phyloP scores from a whole-genome alignment of 2,329 filamentous ascomycete genomes.

The Aspergillus pseudoterreus region DNA sequence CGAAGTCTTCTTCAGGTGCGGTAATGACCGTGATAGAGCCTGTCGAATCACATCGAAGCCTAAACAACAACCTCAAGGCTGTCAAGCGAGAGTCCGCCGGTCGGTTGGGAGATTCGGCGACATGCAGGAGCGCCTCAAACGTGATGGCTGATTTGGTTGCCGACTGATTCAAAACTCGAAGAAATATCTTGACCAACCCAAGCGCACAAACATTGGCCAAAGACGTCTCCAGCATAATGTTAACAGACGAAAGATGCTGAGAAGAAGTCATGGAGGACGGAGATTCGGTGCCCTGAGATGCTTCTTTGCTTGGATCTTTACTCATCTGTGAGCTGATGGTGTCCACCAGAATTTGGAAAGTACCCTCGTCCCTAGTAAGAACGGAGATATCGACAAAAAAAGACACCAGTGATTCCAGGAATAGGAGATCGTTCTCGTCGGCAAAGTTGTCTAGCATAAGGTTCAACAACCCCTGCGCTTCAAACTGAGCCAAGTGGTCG shows the following conservation, averaged over 20 bases:
- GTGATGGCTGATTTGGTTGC: conserved; percentile 61
- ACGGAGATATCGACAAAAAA: conserved; percentile 35
- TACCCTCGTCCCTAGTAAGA: conserved; percentile 24
- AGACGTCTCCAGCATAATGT: conserved; percentile 27
- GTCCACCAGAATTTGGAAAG: conserved; percentile 31
- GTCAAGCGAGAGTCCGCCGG: conserved; percentile 69
- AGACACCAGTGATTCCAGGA: conserved; percentile 37
- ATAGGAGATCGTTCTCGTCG: conserved; percentile 35
- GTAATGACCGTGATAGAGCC: conserved; percentile 70
- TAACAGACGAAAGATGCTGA: conserved; percentile 29
- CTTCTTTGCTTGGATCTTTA: conserved; percentile 29
- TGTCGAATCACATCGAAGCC: conserved; percentile 76
- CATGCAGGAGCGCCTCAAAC: conserved; percentile 61
- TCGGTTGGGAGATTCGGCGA: conserved; percentile 57
- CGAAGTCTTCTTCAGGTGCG: conserved; percentile 66
- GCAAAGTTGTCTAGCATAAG: conserved; percentile 33
- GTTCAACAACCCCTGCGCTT: conserved; percentile 30
- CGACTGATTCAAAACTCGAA: conserved; percentile 65
- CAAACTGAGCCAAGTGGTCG: conserved; percentile 28
- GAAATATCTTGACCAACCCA: conserved; percentile 72
- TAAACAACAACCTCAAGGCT: conserved; percentile 74
- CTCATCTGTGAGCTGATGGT: conserved; percentile 35
- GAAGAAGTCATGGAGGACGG: conserved; percentile 20
- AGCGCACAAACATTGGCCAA: conserved; percentile 63
- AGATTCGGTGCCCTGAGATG: conserved; percentile 40